Evolutionary conservation across 768 basidiomycete genomes (phyloP).

Genomic region (Lactarius indigo): DNA sequence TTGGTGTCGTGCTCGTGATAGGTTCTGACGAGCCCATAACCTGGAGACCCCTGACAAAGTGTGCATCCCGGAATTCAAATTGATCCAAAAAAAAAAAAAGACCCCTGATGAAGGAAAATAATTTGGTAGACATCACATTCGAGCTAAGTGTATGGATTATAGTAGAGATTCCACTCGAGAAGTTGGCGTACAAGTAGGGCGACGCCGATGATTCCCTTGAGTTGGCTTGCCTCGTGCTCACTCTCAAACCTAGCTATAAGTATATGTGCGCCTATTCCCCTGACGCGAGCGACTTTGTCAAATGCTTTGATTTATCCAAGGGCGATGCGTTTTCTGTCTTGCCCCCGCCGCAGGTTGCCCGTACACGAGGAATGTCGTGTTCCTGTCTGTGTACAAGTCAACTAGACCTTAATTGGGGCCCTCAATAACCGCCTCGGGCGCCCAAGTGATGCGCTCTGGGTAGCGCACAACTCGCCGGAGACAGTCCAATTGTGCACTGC

Average conservation of each 20-base stretch:
- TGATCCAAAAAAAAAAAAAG: too few species aligned
- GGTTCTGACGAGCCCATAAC: background rate
- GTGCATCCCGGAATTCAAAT: too few species aligned
- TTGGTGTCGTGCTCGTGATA: background rate
- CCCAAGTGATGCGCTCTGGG: slow-evolving; percentile 19
- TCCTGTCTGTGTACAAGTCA: slow-evolving; percentile 32
- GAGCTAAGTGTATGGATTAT: slow-evolving; percentile 38
- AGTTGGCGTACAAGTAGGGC: slow-evolving; percentile 41
- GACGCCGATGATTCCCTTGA: slow-evolving; percentile 27
- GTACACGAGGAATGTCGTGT: slow-evolving; percentile 30
- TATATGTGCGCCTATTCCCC: too few species aligned
- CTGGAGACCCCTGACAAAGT: background rate
- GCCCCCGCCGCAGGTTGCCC: slow-evolving; percentile 6
- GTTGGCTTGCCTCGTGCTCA: slow-evolving; percentile 2
- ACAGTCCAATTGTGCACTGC: slow-evolving; percentile 27
- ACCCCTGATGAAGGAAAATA: slow-evolving; percentile 39
- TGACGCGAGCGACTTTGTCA: slow-evolving; percentile 22
- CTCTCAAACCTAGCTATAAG: background rate
- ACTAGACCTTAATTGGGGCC: slow-evolving; percentile 31
- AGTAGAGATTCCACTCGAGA: slow-evolving; percentile 36
- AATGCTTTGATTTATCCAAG: slow-evolving; percentile 22
- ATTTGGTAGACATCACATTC: slow-evolving; percentile 35
- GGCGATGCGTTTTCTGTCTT: slow-evolving; percentile 37
- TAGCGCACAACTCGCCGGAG: background rate
- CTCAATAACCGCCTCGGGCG: slow-evolving; percentile 33